Conservation (phyloP, 805 yeast species). For the Yamadazyma phyllophila region DNA sequence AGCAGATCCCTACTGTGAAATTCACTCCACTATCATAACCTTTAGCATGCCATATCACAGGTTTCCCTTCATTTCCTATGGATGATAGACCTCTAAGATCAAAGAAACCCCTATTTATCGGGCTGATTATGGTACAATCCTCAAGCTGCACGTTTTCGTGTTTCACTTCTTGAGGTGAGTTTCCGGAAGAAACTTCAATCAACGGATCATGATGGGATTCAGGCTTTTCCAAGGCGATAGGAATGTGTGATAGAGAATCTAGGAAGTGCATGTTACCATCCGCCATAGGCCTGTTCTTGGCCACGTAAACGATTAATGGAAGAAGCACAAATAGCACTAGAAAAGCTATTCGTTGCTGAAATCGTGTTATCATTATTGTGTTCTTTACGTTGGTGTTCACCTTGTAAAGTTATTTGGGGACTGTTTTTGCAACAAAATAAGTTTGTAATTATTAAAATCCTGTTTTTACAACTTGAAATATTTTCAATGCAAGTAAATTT, state of each 20-base stretch:
- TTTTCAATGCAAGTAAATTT: neutral
- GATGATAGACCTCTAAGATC: conserved; percentile 50
- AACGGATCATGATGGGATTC: neutral
- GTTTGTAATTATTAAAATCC: too few relatives aligned
- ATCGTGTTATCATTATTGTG: conserved; percentile 11
- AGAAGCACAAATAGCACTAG: conserved; percentile 6
- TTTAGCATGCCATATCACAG: conserved; percentile 60
- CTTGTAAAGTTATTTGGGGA: too few relatives aligned
- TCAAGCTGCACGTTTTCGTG: conserved; percentile 18
- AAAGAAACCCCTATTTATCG: conserved; percentile 47
- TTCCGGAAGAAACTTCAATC: too few relatives aligned
- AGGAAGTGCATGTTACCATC: conserved; percentile 6
- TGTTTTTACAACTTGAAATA: neutral
- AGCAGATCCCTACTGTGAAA: conserved; percentile 54
- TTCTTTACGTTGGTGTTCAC: too few relatives aligned
- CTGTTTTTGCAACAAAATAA: too few relatives aligned
- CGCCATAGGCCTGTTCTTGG: conserved; percentile 3
- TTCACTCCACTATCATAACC: conserved; percentile 71
- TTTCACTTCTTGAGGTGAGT: neutral
- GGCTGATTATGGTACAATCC: conserved; percentile 39
- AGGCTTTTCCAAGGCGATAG: conserved; percentile 3
- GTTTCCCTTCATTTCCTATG: conserved; percentile 45
- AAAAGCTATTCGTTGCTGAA: conserved; percentile 12
- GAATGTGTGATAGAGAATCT: conserved; percentile 14
- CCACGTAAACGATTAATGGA: conserved; percentile 4